Evolutionary conservation across 192 early-diverging fungal genomes (phyloP).

Genomic region (Coemansia sp.): DNA sequence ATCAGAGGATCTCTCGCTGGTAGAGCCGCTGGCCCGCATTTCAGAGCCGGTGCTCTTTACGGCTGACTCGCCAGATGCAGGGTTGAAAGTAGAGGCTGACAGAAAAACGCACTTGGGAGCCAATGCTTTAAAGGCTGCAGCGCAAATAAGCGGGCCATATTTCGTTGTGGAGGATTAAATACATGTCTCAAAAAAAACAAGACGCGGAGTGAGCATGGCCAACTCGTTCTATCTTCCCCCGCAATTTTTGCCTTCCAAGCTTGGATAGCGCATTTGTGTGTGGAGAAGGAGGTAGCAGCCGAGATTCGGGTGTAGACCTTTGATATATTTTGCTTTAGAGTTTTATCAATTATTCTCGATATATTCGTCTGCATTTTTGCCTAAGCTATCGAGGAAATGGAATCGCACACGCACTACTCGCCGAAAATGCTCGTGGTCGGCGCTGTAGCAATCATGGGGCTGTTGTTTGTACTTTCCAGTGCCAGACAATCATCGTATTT

Average conservation of each 20-base stretch:
- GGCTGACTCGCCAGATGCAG: constrained; percentile 7
- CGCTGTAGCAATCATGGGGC: background rate
- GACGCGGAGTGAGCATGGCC: background rate
- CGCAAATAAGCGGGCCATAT: constrained; percentile 28
- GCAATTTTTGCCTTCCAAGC: background rate
- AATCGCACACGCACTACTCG: background rate
- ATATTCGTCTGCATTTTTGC: background rate
- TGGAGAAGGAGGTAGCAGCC: background rate
- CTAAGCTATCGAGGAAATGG: background rate
- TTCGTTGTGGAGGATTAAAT: constrained; percentile 38
- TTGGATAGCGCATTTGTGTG: background rate
- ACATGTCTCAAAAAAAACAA: constrained; percentile 15
- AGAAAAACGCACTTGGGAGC: constrained; percentile 13
- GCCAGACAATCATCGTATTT: background rate
- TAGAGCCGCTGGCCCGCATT: constrained; percentile 40
- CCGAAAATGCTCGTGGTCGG: background rate
- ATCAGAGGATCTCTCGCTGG: constrained; percentile 26
- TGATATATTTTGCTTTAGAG: background rate
- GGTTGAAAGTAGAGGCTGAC: constrained; percentile 5
- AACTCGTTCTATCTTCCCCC: background rate
- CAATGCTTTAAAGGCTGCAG: constrained; percentile 16
- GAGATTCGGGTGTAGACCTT: background rate
- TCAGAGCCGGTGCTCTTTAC: constrained; percentile 38
- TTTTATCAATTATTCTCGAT: background rate
- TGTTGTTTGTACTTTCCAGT: background rate